phyloP scores from a whole-genome alignment of 129 eudicot species.

The Lactuca sativa region DNA sequence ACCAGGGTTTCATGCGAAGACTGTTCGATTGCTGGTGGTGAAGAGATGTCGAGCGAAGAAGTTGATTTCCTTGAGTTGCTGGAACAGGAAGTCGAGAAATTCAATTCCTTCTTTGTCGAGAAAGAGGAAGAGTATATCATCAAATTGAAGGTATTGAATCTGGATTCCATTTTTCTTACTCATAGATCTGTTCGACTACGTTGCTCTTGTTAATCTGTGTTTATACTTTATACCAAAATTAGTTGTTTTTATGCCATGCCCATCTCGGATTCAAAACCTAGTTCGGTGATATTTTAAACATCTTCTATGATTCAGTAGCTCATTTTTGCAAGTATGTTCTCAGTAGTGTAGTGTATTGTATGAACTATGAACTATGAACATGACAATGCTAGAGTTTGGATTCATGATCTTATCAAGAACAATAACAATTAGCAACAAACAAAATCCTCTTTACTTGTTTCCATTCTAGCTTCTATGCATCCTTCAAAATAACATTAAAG shows the following conservation, averaged over 20 bases:
- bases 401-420: background rate
- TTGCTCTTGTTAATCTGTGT: background rate
- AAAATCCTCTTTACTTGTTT: too few relatives aligned
- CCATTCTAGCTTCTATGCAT: background rate
- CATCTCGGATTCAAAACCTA: background rate
- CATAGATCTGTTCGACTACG: slow-evolving; percentile 14
- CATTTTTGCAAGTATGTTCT: background rate
- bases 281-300: too few relatives aligned
- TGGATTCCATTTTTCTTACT: background rate
- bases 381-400: background rate
- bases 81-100: slow-evolving; percentile 84
- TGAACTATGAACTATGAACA: background rate
- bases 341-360: background rate
- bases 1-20: slow-evolving; percentile 26
- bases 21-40: slow-evolving; percentile 17
- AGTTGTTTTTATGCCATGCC: background rate
- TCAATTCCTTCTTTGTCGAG: slow-evolving; percentile 77
- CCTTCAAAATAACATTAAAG: background rate
- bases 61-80: slow-evolving; percentile 60
- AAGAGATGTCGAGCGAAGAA: slow-evolving; percentile 46
- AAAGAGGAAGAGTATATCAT: slow-evolving; percentile 89
- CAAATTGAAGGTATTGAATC: slow-evolving; percentile 57
- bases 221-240: background rate
- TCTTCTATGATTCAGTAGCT: slow-evolving; percentile 4
- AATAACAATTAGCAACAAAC: too few relatives aligned